These are phyloP conservation scores for Arthroderma sp. DNA, from an alignment of 2,329 filamentous ascomycete species.

Conservation along the genomic window DNA sequence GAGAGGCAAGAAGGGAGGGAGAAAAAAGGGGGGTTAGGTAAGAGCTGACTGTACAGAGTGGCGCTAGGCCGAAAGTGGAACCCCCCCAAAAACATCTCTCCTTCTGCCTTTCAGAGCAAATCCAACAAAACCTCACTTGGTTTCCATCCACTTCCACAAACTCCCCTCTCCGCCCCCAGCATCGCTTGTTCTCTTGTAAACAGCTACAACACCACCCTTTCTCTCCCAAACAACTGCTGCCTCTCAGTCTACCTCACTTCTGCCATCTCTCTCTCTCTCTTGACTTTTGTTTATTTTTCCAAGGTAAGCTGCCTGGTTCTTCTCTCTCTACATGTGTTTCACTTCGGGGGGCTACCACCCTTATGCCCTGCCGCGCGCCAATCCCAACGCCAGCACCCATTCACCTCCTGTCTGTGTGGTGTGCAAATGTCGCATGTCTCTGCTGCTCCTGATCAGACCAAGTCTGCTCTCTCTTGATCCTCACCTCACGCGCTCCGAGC, in stretches of 20 bases:
- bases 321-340: background rate
- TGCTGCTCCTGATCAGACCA: background rate
- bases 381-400: background rate
- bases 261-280: constrained; percentile 9
- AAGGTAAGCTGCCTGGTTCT: constrained; percentile 7
- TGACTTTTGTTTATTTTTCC: constrained; percentile 12
- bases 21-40: too few relatives aligned
- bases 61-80: too few relatives aligned
- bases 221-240: constrained; percentile 6
- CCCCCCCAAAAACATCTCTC: too few relatives aligned
- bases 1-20: too few relatives aligned
- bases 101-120: constrained; percentile 9
- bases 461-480: background rate
- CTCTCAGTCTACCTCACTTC: constrained; percentile 13
- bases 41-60: too few relatives aligned
- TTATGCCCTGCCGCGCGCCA: constrained; percentile 2
- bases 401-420: background rate
- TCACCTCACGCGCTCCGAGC: background rate
- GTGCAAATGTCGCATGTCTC: background rate
- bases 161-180: constrained; percentile 7
- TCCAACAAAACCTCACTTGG: constrained; percentile 13
- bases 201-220: background rate
- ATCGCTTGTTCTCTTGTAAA: constrained; percentile 5
- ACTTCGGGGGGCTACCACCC: background rate
- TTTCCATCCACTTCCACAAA: constrained; percentile 13